Conservation (phyloP, 768 basidiomycete genomes). For the Termitomyces sp. region DNA sequence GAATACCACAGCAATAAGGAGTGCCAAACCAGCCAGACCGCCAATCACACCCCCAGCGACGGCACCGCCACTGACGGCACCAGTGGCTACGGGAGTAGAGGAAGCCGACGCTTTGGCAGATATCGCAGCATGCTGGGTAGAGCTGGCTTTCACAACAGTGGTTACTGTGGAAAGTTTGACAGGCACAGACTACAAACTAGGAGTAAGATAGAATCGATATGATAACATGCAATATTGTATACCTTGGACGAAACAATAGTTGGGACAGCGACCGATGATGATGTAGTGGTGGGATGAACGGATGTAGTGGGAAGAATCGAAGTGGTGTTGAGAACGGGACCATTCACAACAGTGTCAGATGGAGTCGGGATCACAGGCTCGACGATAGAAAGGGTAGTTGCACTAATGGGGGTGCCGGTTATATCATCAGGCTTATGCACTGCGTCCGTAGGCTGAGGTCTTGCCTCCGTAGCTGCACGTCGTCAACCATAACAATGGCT, state of each 20-base stretch:
- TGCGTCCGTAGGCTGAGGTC: neutral
- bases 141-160: neutral
- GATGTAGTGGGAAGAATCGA: neutral
- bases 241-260: neutral
- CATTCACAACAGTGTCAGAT: neutral
- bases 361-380: neutral
- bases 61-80: constrained; percentile 15
- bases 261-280: neutral
- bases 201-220: neutral
- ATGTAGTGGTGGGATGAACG: neutral
- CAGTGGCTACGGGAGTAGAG: neutral
- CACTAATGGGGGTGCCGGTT: neutral
- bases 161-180: neutral
- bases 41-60: constrained; percentile 22
- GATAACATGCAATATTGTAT: neutral
- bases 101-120: neutral
- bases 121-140: neutral
- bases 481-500: neutral
- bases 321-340: neutral
- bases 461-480: neutral
- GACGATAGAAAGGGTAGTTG: neutral
- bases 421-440: neutral
- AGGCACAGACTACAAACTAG: neutral
- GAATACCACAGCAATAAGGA: constrained; percentile 16
- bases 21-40: constrained; percentile 14